These are phyloP conservation scores for Globisporangium nagaii DNA, from an alignment of 352 stramenopile species.

Conservation along the genomic window DNA sequence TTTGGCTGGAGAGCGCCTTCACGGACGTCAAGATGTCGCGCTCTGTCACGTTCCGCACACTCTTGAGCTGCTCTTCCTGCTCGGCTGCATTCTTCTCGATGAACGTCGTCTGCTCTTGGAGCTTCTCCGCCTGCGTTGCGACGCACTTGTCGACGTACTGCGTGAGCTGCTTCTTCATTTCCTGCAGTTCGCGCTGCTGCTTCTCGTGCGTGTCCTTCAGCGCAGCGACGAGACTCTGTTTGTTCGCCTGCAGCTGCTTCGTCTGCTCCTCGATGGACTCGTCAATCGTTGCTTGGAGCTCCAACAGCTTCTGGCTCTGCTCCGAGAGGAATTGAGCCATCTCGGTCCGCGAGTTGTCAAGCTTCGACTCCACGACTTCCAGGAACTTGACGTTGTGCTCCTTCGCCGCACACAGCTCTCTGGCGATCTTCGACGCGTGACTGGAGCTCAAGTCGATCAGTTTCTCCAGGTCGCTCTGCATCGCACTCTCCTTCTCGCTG, in stretches of 20 bases:
- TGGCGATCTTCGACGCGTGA: constrained; percentile 21
- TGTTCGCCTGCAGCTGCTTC: constrained; percentile 34
- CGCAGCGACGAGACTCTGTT: constrained; percentile 18
- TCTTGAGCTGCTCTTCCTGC: constrained; percentile 32
- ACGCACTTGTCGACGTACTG: constrained; percentile 43
- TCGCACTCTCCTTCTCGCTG: constrained; percentile 18
- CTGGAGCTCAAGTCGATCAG: constrained; percentile 26
- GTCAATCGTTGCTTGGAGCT: constrained; percentile 39
- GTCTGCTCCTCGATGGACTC: constrained; percentile 38
- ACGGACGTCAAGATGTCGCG: constrained; percentile 31
- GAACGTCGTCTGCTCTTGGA: constrained; percentile 38
- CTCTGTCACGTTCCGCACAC: constrained; percentile 28
- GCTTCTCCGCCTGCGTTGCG: constrained; percentile 27
- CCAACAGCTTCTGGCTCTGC: constrained; percentile 38
- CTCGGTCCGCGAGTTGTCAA: constrained; percentile 27
- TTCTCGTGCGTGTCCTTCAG: constrained; percentile 28
- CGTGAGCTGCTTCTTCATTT: constrained; percentile 36
- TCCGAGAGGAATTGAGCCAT: constrained; percentile 31
- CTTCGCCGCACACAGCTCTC: constrained; percentile 27
- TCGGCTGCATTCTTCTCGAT: constrained; percentile 28
- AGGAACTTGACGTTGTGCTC: constrained; percentile 22
- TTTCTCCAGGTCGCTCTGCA: constrained; percentile 27
- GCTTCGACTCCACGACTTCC: constrained; percentile 19
- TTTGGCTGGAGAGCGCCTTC: constrained; percentile 23
- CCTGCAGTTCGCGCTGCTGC: constrained; percentile 35